These are phyloP conservation scores for Ustilago loliicola DNA, from an alignment of 1,284 basidiomycete genomes.

Conservation along the genomic window DNA sequence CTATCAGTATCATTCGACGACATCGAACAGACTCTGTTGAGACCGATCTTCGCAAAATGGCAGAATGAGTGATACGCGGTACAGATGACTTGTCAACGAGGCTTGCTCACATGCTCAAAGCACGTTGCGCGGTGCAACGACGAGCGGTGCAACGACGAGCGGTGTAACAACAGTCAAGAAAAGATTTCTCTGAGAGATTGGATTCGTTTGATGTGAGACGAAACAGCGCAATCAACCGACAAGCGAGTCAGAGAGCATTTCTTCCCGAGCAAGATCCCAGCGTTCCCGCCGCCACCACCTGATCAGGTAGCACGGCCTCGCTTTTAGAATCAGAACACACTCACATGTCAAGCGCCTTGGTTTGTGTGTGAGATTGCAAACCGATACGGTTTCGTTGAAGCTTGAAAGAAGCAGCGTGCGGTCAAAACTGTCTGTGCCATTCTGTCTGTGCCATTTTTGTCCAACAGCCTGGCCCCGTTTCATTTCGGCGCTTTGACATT, in stretches of 20 bases:
- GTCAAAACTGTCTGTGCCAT: not conserved
- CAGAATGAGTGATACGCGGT: no score
- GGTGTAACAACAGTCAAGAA: constrained; percentile 6
- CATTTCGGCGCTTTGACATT: not conserved
- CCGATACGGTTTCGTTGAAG: no score
- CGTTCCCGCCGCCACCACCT: not conserved
- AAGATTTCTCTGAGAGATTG: not conserved
- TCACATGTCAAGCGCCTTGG: not conserved
- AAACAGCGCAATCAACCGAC: not conserved
- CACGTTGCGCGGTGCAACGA: not conserved
- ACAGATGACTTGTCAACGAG: not conserved
- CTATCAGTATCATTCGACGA: not conserved
- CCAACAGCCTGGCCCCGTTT: not conserved
- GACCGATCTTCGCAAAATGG: no score
- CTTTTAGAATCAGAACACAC: not conserved
- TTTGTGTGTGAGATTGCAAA: no score
- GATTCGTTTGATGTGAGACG: not conserved
- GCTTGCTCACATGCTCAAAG: no score
- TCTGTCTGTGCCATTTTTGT: not conserved
- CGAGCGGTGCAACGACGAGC: constrained; percentile 1
- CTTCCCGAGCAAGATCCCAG: not conserved
- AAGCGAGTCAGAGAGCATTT: constrained; percentile 9
- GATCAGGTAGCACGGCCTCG: no score
- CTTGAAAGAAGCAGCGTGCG: not conserved
- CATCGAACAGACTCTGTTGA: not conserved